Conservation (phyloP, 2,329 filamentous ascomycete species). For the Aspergillus transmontanensis region DNA sequence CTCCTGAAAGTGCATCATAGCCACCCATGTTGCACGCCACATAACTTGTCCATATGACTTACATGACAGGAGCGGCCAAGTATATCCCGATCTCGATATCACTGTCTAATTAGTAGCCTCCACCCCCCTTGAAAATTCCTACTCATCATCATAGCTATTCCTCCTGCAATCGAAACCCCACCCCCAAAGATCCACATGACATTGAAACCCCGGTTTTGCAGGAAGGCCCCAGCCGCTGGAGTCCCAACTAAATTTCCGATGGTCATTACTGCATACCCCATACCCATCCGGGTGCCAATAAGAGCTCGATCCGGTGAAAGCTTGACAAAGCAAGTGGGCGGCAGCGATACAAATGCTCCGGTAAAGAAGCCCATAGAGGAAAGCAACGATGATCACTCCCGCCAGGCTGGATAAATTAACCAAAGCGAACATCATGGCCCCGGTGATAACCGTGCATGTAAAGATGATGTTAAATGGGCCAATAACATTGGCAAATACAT, state of each 20-base stretch:
- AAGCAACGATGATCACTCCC: neutral
- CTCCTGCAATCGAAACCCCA: slow-evolving; percentile 3
- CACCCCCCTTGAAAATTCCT: slow-evolving; percentile 1
- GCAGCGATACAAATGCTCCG: slow-evolving; percentile 1
- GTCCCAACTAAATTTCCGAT: slow-evolving; percentile 4
- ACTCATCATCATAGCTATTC: slow-evolving; percentile 5
- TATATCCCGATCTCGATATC: neutral
- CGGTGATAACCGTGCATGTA: neutral
- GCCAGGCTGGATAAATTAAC: neutral
- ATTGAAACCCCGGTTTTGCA: slow-evolving; percentile 1
- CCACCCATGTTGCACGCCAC: neutral
- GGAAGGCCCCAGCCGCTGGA: neutral
- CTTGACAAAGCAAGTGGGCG: slow-evolving; percentile 4
- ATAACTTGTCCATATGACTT: neutral
- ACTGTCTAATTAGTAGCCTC: neutral
- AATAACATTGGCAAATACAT: neutral
- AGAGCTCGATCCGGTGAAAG: neutral
- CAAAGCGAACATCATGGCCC: neutral
- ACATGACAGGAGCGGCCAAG: neutral
- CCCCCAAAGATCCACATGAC: slow-evolving; percentile 6
- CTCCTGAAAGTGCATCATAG: neutral
- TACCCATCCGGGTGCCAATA: slow-evolving; percentile 5
- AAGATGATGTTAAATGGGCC: slow-evolving; percentile 3
- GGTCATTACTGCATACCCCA: slow-evolving; percentile 7
- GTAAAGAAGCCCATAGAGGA: slow-evolving; percentile 4